Base-by-base conservation (phyloP, 164 flowering plant genomes). In the Houttuynia cordata region DNA sequence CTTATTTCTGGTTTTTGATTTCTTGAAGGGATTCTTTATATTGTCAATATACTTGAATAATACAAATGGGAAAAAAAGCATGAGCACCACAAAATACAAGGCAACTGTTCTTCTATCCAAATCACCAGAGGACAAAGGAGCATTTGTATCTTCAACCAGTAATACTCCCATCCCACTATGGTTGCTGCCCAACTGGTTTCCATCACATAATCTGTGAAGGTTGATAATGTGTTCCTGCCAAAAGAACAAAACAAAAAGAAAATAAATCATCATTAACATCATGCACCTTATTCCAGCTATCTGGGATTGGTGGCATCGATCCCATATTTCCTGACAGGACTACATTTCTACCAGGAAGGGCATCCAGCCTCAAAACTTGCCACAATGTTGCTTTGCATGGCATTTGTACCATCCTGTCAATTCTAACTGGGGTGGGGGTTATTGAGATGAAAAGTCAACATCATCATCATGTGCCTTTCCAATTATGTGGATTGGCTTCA, bases 31-130 rank as follows among this genome's bases (percentile, higher is more conserved):
- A 65, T 57, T 74, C 64, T 62, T 81, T 56, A 83, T 71, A 73
- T 75, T 64, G 60, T 87, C 88, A 59, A 87, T 79, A 77, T 60
- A 80, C 71, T 81, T 81, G 73, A 79, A 84, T 61, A 88, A 63
- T 24, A 86, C 8, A 72, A 87, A 84, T 17, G 91, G 96, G 68
- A 76, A 64, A 10, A 72, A 4, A n/a, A 91, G 84, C 24, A 81
- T 72, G 54, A 77, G 30, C 17, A 91, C 21, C 61, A 82, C 93
- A 49, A 76, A 80, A 58, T 78, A 87, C 65, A 87, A 62, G 65
- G 87, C 96, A 69, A 76, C 58, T 10, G 73, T 72, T 84, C 86
- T 80, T 69, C 78, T 67, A 62, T 71, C 77, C 66, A 74, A 67
- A 55, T 68, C 67, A 24, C 61, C 58, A 65, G 73, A 73, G 70